Evolutionary conservation across 495 filamentous ascomycete species (phyloP).

Genomic region (Hyphodiscus hymeniophilus): DNA sequence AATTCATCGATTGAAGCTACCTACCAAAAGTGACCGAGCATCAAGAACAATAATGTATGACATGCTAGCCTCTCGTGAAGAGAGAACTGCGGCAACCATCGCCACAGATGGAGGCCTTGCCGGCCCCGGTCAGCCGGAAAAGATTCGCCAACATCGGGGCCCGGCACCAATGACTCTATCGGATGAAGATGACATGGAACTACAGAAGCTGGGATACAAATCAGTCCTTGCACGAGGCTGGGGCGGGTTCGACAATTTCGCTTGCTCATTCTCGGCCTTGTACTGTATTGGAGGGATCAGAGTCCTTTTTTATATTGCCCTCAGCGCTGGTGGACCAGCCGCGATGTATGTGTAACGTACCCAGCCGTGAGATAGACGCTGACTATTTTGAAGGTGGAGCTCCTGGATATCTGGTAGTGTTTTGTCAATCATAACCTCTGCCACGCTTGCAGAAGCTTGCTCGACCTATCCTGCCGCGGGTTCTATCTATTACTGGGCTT

Average conservation of each 20-base stretch:
- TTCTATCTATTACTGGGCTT: conserved; percentile 34
- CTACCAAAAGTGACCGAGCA: too few relatives aligned
- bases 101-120: neutral
- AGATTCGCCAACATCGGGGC: neutral
- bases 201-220: conserved; percentile 28
- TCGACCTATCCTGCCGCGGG: conserved; percentile 29
- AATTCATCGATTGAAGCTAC: too few relatives aligned
- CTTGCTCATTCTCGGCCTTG: conserved; percentile 29
- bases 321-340: conserved; percentile 28
- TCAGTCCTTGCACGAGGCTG: conserved; percentile 27
- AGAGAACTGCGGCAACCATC: conserved; percentile 1
- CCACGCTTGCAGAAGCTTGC: conserved; percentile 30
- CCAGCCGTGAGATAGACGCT: neutral
- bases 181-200: conserved; percentile 27
- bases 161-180: conserved; percentile 1
- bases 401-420: conserved; percentile 31
- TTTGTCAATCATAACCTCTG: conserved; percentile 29
- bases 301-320: conserved; percentile 29
- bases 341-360: conserved; percentile 18
- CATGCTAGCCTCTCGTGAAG: neutral
- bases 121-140: neutral
- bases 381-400: conserved; percentile 20
- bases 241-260: conserved; percentile 30
- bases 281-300: conserved; percentile 30
- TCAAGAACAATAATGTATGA: neutral